Base-by-base conservation (phyloP, 129 eudicot genomes). In the Chrysanthemum makinoi region DNA sequence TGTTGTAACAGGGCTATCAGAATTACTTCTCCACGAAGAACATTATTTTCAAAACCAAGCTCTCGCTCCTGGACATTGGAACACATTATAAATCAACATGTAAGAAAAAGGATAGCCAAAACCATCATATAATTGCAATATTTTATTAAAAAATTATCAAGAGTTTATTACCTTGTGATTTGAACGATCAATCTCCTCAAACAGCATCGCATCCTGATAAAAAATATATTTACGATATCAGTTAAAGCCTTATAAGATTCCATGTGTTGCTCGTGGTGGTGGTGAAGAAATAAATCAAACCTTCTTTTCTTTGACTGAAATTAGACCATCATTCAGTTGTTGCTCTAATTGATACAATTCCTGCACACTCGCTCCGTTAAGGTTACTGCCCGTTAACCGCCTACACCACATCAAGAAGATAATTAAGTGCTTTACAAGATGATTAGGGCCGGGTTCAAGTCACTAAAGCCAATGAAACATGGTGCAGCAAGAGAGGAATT, bases 11-110 rank as follows among this genome's bases (percentile, higher is more conserved):
- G 17, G 17, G 51, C 46, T 46, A 59, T 12, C 62, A 7, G 12
- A 72, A 11, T 83, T 80, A 72, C 98, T 89, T 92, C 88, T 85
- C 80, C 84, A 49, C 86, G 91, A 61, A 92, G 81, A 55, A 72
- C 60, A 19, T 76, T 84, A 50, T 87, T 89, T 79, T 85, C 91
- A 47, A 80, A 83, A 62, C 66, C 77, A 39, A 33, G 79, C 81
- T 49, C 80, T 57, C 85, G 80, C 77, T 86, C 95, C 95, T 87
- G 47, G 17, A 69, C 51, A 35, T 15, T 11, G 64, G 73, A 50
- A 71, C 10, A 71, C 5, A 19, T 35, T 13, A 56, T 8, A 2
- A 39, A 12, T 43, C 19, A 72, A 16, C 10, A 49, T 72, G 64
- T 69, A 18, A 13, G 19, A 66, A 66, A 35, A 54, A 6, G 13